Conservation (phyloP, 352 stramenopile species). For the Thalassiosira mediterranea region DNA sequence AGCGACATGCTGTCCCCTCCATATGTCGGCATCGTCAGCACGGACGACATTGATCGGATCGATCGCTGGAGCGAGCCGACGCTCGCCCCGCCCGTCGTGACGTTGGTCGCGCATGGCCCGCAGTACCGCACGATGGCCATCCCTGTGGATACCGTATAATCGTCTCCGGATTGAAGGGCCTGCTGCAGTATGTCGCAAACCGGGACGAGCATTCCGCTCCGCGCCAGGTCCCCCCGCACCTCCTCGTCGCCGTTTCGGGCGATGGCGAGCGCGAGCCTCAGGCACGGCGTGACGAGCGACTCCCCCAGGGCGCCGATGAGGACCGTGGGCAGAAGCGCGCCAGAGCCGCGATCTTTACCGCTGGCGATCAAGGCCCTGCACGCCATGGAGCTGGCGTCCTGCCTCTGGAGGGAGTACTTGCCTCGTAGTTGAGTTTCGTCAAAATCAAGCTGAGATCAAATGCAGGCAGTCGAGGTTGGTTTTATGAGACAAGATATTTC, state of each 20-base stretch:
- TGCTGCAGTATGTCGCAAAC: constrained; percentile 69
- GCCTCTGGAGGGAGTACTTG: constrained; percentile 56
- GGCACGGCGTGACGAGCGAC: constrained; percentile 48
- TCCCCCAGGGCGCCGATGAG: constrained; percentile 76
- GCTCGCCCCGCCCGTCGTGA: constrained; percentile 31
- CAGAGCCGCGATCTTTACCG: constrained; percentile 29
- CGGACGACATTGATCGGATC: constrained; percentile 65
- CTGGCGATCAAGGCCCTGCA: constrained; percentile 61
- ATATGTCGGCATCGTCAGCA: constrained; percentile 49
- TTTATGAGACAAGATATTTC: too few species aligned
- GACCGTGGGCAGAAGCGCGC: constrained; percentile 64
- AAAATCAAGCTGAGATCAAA: constrained; percentile 22
- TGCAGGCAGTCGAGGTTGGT: neutral
- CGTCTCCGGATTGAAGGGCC: constrained; percentile 55
- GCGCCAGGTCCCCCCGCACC: constrained; percentile 65
- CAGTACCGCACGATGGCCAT: constrained; percentile 69
- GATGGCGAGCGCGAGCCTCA: constrained; percentile 76
- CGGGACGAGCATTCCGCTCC: constrained; percentile 72
- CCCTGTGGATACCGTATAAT: constrained; percentile 65
- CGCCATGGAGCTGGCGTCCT: constrained; percentile 66
- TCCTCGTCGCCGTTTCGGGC: constrained; percentile 62
- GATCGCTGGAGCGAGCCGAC: constrained; percentile 57
- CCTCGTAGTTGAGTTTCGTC: constrained; percentile 23
- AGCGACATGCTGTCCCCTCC: constrained; percentile 47
- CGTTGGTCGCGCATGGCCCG: constrained; percentile 56